Conservation (phyloP, 2,329 filamentous ascomycete species). For the Paecilomyces formosus region DNA sequence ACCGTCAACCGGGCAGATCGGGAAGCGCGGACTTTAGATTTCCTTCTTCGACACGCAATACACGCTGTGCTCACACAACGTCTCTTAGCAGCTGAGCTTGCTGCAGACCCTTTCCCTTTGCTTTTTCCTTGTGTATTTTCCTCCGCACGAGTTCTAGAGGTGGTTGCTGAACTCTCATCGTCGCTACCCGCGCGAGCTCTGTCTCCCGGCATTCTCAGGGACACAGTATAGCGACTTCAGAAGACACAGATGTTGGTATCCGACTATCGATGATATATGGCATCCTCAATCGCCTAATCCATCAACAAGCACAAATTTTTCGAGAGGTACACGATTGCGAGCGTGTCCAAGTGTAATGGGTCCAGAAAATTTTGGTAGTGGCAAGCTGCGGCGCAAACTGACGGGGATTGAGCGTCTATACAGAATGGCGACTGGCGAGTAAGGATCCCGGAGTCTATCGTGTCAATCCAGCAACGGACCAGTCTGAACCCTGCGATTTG, state of each 20-base stretch:
- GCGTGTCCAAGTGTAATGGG: neutral
- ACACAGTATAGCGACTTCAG: neutral
- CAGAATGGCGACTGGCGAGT: neutral
- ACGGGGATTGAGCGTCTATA: neutral
- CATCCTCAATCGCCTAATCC: neutral
- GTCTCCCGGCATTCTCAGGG: neutral
- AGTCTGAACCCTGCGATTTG: neutral
- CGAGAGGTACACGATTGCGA: neutral
- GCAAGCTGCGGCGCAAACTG: neutral
- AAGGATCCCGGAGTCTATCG: neutral
- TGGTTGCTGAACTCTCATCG: neutral
- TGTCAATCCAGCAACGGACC: neutral
- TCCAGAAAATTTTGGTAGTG: neutral
- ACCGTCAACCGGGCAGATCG: neutral
- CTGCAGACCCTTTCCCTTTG: conserved; percentile 14
- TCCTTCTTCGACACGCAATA: conserved; percentile 69
- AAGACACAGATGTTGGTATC: neutral
- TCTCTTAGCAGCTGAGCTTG: conserved; percentile 47
- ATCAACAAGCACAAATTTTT: neutral
- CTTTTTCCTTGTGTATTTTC: conserved; percentile 17
- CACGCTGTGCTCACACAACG: conserved; percentile 80
- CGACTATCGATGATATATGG: neutral
- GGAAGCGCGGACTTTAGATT: conserved; percentile 54
- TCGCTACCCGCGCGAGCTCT: neutral
- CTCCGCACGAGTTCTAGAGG: neutral